Base-by-base conservation (phyloP, 164 flowering plant species). In the Vitis cinerea region DNA sequence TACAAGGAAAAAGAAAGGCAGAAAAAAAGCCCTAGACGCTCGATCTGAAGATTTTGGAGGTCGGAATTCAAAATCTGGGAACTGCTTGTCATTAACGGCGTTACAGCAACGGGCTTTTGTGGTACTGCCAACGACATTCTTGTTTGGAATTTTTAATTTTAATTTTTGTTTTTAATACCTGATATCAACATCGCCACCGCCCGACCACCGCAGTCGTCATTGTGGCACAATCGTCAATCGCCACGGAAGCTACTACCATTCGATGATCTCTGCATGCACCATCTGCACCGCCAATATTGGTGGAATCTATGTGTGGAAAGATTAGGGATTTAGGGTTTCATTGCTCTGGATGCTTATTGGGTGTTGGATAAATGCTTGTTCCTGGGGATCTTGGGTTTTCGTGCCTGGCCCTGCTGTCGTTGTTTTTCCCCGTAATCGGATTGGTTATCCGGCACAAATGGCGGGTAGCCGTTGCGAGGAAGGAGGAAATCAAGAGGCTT, bases 401-500 rank as follows among this genome's bases (percentile, higher is more conserved):
- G 66, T 72, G 70, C 78, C 77, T 81, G 67, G 69, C 77, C 59
- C 71, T 71, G 58, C 71, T 72, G 3, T 61, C 73, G 30, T 30
- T 80, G 30, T 71, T 79, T 17, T 49, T 74, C 56, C 83, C 83
- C 31, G 70, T 81, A 67, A 72, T 80, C 52, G 74, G 74, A 10
- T 69, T 84, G 37, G 29, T 85, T 3, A 67, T 85, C 19, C 79
- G 88, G 44, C 74, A 83, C 12, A 86, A 86, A 82, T 91, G 97
- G 94, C 76, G 85, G 75, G 75, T 67, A 9, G 71, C 86, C 12
- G 79, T 54, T 50, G 83, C 80, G 48, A 82, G 90, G 79, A 74
- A 54, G 78, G 84, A 79, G 83, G 97, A 93, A 89, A 79, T 93
- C 79, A 77, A 55, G 80, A 54, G 94, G 68, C 88, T 87, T 10